A percentile compares a stretch with the other conserved stretches of the same genome.
These are phyloP conservation scores for Byssochlamys sp. DNA, from an alignment of 2,329 filamentous ascomycete species.

Conservation along the genomic window DNA sequence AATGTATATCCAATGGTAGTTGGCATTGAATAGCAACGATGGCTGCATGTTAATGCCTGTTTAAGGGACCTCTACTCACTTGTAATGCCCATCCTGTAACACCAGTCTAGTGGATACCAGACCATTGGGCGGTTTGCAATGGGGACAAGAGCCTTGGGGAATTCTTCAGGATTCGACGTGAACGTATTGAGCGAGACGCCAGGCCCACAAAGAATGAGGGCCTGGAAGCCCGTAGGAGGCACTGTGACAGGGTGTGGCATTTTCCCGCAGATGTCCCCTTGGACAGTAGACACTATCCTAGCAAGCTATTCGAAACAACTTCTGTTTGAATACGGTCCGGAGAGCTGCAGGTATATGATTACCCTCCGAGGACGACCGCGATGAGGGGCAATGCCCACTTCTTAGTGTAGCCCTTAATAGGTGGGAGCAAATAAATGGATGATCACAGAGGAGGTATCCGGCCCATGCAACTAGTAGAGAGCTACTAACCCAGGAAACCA, in stretches of 20 bases:
- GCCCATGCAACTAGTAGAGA: neutral
- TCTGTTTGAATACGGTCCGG: neutral
- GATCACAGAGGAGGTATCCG: neutral
- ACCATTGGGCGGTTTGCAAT: slow-evolving; percentile 44
- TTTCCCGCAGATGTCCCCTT: slow-evolving; percentile 16
- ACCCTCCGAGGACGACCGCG: neutral
- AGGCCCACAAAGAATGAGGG: slow-evolving; percentile 40
- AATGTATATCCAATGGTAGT: neutral
- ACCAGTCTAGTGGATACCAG: slow-evolving; percentile 42
- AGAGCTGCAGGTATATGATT: neutral
- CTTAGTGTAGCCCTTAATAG: neutral
- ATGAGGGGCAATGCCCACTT: neutral
- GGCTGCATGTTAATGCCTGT: neutral
- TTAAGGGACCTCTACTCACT: slow-evolving; percentile 20
- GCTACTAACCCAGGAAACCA: neutral
- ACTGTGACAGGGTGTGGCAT: slow-evolving; percentile 36
- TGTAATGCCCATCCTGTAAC: slow-evolving; percentile 40
- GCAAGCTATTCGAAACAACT: neutral
- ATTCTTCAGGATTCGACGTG: slow-evolving; percentile 40
- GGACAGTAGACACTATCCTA: neutral
- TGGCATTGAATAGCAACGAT: neutral
- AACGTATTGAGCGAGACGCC: slow-evolving; percentile 42
- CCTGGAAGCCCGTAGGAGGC: slow-evolving; percentile 47
- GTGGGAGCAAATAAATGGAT: neutral
- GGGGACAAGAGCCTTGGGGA: slow-evolving; percentile 41